Conservation (phyloP, 1,139 yeast species). For the Geotrichum carabidarum region DNA sequence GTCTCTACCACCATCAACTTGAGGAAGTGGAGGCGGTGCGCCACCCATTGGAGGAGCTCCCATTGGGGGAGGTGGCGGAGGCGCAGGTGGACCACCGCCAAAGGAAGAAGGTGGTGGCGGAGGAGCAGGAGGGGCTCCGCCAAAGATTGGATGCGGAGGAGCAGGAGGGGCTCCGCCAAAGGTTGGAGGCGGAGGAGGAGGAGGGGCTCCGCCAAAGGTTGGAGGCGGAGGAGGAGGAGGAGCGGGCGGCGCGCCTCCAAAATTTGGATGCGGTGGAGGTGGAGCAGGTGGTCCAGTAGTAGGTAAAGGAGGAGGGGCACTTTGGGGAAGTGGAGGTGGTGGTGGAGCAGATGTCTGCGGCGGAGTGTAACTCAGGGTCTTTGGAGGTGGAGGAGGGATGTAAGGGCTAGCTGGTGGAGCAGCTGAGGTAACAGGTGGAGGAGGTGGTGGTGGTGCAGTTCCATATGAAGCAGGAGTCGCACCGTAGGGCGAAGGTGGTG, state of each 20-base stretch:
- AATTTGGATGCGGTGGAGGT: constrained; percentile 30
- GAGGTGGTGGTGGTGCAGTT: constrained; percentile 31
- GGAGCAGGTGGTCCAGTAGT: constrained; percentile 41
- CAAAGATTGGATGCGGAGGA: constrained; percentile 22
- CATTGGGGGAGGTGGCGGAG: constrained; percentile 41
- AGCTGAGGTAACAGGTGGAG: constrained; percentile 28
- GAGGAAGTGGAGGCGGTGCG: constrained; percentile 36
- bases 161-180: constrained; percentile 21
- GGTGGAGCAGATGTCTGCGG: constrained; percentile 30
- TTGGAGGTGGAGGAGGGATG: constrained; percentile 30
- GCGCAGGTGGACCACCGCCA: constrained; percentile 34
- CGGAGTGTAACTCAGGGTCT: constrained; percentile 26
- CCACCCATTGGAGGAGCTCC: constrained; percentile 35
- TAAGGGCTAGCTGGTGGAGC: constrained; percentile 29
- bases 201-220: constrained; percentile 18
- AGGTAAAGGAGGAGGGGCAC: constrained; percentile 32
- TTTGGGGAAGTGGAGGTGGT: constrained; percentile 35
- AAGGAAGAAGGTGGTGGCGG: constrained; percentile 24
- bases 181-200: constrained; percentile 24
- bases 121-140: constrained; percentile 22
- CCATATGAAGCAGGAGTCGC: constrained; percentile 24
- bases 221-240: constrained; percentile 25
- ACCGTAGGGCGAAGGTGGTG: constrained; percentile 20
- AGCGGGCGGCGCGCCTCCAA: constrained; percentile 20
- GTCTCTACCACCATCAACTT: constrained; percentile 61